Conservation (phyloP, 2,329 filamentous ascomycete genomes). For the Coniochaeta sp. region DNA sequence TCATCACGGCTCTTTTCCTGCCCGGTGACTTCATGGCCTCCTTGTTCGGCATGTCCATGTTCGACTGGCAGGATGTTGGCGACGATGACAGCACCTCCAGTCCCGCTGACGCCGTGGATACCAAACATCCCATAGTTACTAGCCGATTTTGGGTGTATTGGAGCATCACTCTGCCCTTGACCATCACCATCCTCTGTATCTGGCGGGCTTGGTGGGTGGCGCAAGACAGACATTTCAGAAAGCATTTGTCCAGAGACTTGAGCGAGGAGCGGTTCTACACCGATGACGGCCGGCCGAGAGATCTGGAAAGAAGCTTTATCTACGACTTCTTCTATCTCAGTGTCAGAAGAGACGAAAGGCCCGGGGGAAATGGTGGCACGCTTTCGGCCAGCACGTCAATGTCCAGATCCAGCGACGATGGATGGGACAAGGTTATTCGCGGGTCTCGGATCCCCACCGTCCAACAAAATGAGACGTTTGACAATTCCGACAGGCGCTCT, state of each 20-base stretch:
- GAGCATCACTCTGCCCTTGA: constrained; percentile 34
- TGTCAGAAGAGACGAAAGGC: constrained; percentile 19
- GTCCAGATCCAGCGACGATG: not conserved
- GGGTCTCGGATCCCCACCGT: not conserved
- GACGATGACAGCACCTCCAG: constrained; percentile 10
- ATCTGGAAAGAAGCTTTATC: constrained; percentile 31
- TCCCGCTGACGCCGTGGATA: not conserved
- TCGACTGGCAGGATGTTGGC: constrained; percentile 31
- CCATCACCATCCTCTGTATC: constrained; percentile 28
- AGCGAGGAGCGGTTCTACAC: constrained; percentile 41
- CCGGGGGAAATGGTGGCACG: not conserved
- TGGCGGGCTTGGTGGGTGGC: constrained; percentile 41
- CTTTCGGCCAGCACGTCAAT: not conserved
- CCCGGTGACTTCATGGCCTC: constrained; percentile 38
- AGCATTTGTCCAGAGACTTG: constrained; percentile 36
- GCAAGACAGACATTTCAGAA: constrained; percentile 36
- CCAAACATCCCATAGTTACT: constrained; percentile 18
- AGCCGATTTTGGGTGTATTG: constrained; percentile 38
- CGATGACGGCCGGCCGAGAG: constrained; percentile 31
- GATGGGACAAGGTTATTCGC: not conserved
- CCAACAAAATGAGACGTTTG: not conserved
- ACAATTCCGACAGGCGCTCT: not conserved
- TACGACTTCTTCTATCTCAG: constrained; percentile 36
- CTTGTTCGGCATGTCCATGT: constrained; percentile 39
- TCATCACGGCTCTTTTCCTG: constrained; percentile 40